Evolutionary conservation across 495 filamentous ascomycete species (phyloP).

Genomic region (Penicillium nucicola): DNA sequence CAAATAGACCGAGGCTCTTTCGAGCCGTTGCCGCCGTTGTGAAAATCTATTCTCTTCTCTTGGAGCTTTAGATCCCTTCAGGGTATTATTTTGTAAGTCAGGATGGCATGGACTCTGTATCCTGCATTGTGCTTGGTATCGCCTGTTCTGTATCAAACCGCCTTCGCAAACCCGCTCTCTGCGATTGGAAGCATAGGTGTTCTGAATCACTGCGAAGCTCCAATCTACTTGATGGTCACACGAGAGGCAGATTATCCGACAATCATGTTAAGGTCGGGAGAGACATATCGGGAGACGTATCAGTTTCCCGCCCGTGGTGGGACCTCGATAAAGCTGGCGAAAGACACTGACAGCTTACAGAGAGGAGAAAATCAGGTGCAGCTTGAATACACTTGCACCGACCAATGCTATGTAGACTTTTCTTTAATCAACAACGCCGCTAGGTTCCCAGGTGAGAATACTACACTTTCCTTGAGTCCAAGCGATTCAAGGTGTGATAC

Average conservation of each 20-base stretch:
- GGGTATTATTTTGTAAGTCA: background rate
- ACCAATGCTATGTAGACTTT: background rate
- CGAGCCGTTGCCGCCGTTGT: too few species aligned
- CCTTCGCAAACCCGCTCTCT: background rate
- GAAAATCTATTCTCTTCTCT: background rate
- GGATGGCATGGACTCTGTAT: background rate
- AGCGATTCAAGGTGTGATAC: background rate
- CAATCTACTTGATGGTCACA: background rate
- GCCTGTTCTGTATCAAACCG: background rate
- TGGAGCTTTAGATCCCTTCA: background rate
- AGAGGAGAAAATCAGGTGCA: background rate
- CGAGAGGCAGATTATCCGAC: background rate
- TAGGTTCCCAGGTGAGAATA: background rate
- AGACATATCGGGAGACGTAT: background rate
- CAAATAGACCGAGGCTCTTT: too few species aligned
- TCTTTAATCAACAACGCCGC: background rate
- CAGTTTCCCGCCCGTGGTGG: background rate
- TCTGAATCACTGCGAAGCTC: background rate
- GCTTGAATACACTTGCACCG: background rate
- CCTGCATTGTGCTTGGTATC: background rate
- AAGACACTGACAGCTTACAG: background rate
- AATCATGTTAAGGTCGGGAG: background rate
- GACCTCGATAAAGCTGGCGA: background rate
- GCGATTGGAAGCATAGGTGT: background rate
- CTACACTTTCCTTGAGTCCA: background rate